A percentile compares a stretch with the other conserved stretches of the same genome.
Evolutionary conservation across 23 red algal genomes (phyloP).

Genomic region (Gracilariopsis chorda): DNA sequence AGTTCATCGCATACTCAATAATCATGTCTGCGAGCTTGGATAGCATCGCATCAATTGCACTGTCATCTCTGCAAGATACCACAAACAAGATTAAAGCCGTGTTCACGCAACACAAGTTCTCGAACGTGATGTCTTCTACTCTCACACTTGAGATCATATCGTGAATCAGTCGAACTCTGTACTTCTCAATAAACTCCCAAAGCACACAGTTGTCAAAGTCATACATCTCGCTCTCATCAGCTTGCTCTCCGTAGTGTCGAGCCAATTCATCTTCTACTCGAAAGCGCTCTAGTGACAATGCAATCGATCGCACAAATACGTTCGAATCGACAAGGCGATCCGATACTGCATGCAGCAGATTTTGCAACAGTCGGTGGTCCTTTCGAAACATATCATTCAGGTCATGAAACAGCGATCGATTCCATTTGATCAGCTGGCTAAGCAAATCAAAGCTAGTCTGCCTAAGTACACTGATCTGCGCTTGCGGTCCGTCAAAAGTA

Average conservation of each 20-base stretch:
- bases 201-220: slow-evolving; percentile 64
- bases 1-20: not conserved
- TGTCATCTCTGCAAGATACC: slow-evolving; percentile 32
- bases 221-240: not conserved
- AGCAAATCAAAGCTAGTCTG: slow-evolving; percentile 84
- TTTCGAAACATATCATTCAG: slow-evolving; percentile 60
- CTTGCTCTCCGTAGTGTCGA: not conserved
- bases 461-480: slow-evolving; percentile 27
- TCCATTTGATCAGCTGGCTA: slow-evolving; percentile 72
- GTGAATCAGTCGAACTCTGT: slow-evolving; percentile 52
- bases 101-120: slow-evolving; percentile 81
- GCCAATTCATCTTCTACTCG: slow-evolving; percentile 55
- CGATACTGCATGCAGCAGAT: slow-evolving; percentile 43
- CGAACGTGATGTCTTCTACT: slow-evolving; percentile 72
- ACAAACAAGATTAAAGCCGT: slow-evolving; percentile 71
- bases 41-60: slow-evolving; percentile 10
- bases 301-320: slow-evolving; percentile 73
- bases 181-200: slow-evolving; percentile 62
- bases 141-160: slow-evolving; percentile 61
- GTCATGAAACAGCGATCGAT: slow-evolving; percentile 32
- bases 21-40: slow-evolving; percentile 14
- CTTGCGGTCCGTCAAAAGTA: not conserved
- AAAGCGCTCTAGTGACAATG: slow-evolving; percentile 73
- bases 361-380: not conserved
- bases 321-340: slow-evolving; percentile 76